A percentile compares a stretch with the other conserved stretches of the same genome.
Evolutionary conservation across 257 asterid genomes (phyloP).

Genomic region (Penstemon barbatus): DNA sequence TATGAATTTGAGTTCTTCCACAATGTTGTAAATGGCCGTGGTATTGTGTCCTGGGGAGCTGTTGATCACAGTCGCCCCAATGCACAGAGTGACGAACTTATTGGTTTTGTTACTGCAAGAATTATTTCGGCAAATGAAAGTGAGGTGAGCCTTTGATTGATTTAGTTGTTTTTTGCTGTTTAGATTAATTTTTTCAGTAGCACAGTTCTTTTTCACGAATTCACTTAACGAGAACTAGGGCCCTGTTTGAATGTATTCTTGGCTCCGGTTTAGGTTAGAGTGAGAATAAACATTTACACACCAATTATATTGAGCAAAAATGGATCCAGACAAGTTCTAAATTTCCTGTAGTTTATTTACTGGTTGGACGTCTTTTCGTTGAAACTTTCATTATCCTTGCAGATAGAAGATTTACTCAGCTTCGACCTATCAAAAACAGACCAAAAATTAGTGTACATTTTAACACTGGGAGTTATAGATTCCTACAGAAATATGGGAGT

Average conservation of each 20-base stretch:
- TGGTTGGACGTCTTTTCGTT: not conserved
- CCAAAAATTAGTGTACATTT: conserved; percentile 75
- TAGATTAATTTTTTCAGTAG: not conserved
- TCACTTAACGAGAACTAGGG: not conserved
- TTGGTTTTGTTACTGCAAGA: conserved; percentile 93
- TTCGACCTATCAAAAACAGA: conserved; percentile 65
- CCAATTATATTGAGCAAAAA: too few relatives aligned
- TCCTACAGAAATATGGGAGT: conserved; percentile 85
- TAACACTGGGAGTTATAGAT: conserved; percentile 90
- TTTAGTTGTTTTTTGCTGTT: conserved; percentile 19
- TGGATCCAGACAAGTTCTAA: not conserved
- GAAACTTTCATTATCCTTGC: conserved; percentile 29
- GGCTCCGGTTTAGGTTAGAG: not conserved
- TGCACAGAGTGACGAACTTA: conserved; percentile 74
- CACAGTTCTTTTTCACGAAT: not conserved
- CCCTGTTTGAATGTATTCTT: not conserved
- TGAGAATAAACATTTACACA: too few relatives aligned
- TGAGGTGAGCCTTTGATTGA: conserved; percentile 62
- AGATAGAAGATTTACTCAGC: conserved; percentile 82
- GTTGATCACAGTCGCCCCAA: conserved; percentile 76
- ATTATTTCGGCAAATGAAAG: conserved; percentile 74
- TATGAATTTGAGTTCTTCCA: conserved; percentile 91
- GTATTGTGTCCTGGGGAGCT: conserved; percentile 98
- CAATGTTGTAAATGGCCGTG: conserved; percentile 84
- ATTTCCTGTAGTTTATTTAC: not conserved